phyloP scores from a whole-genome alignment of 768 basidiomycete species.

The Xerocomus brunneocitrinus region DNA sequence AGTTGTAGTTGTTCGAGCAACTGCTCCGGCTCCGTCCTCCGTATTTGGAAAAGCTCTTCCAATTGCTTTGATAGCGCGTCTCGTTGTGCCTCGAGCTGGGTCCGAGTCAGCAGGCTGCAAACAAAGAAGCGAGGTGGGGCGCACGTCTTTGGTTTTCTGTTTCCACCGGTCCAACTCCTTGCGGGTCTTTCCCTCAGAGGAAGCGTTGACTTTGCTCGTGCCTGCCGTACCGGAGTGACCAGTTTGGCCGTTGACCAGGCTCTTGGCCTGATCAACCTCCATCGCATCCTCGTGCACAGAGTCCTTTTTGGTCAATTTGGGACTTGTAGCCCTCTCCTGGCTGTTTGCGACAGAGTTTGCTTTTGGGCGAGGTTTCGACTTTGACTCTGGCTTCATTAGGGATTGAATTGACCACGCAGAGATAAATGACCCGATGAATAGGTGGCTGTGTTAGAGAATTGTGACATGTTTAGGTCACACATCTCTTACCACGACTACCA shows the following conservation, averaged over 20 bases:
- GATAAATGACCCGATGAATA: background rate
- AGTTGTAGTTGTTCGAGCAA: conserved; percentile 43
- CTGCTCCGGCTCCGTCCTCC: conserved; percentile 64
- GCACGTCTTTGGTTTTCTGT: conserved; percentile 26
- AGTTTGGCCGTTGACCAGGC: conserved; percentile 1
- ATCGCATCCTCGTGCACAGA: conserved; percentile 6
- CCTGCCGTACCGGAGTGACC: background rate
- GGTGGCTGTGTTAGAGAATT: conserved; percentile 19
- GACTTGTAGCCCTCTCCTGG: background rate
- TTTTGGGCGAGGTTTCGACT: conserved; percentile 18
- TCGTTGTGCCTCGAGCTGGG: conserved; percentile 37
- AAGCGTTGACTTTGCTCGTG: conserved; percentile 7
- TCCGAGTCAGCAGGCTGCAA: background rate
- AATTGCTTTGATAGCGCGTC: conserved; percentile 49
- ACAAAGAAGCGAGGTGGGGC: background rate
- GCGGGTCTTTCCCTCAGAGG: conserved; percentile 13
- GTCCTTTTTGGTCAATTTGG: conserved; percentile 2
- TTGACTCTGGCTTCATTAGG: conserved; percentile 9
- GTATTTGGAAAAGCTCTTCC: conserved; percentile 53
- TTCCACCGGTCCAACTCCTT: conserved; percentile 31
- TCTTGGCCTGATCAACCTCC: conserved; percentile 9
- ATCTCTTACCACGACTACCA: conserved; percentile 5
- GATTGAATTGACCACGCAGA: no score
- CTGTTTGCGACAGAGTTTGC: background rate
- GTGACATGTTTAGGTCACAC: conserved; percentile 14